Conservation (phyloP, 164 flowering plant genomes). For the Buxus sempervirens region DNA sequence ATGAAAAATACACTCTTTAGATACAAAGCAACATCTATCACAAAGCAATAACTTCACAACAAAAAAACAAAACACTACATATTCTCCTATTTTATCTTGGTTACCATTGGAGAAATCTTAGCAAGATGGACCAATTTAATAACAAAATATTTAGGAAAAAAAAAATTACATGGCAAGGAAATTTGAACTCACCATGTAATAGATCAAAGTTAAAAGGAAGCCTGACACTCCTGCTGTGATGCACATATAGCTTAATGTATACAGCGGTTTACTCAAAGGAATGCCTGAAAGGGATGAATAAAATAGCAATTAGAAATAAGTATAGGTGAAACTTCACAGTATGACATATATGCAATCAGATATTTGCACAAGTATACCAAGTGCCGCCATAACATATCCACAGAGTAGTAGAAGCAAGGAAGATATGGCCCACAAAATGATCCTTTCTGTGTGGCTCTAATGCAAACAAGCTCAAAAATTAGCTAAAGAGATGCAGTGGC, state of each 20-base stretch:
- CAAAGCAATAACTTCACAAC: too few relatives aligned
- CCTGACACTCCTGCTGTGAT: constrained; percentile 73
- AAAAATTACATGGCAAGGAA: neutral
- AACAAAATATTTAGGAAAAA: neutral
- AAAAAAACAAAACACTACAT: neutral
- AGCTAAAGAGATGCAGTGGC: constrained; percentile 8
- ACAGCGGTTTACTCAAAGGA: constrained; percentile 63
- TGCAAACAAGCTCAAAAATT: constrained; percentile 11
- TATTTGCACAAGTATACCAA: constrained; percentile 37
- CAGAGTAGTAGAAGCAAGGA: constrained; percentile 40
- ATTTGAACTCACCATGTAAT: constrained; percentile 45
- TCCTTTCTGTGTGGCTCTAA: constrained; percentile 44
- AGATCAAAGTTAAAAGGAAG: constrained; percentile 47
- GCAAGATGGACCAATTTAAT: neutral
- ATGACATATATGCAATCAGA: neutral
- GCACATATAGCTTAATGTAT: constrained; percentile 74
- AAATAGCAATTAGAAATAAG: too few relatives aligned
- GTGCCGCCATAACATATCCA: constrained; percentile 38
- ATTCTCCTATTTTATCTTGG: neutral
- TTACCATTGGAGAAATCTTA: neutral
- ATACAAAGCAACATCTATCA: neutral
- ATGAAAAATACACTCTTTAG: neutral
- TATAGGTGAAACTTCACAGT: neutral
- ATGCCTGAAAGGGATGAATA: constrained; percentile 44
- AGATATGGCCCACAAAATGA: constrained; percentile 46